Evolutionary conservation across 2,329 filamentous ascomycete genomes (phyloP).

Genomic region (Ascosphaera aggregata): DNA sequence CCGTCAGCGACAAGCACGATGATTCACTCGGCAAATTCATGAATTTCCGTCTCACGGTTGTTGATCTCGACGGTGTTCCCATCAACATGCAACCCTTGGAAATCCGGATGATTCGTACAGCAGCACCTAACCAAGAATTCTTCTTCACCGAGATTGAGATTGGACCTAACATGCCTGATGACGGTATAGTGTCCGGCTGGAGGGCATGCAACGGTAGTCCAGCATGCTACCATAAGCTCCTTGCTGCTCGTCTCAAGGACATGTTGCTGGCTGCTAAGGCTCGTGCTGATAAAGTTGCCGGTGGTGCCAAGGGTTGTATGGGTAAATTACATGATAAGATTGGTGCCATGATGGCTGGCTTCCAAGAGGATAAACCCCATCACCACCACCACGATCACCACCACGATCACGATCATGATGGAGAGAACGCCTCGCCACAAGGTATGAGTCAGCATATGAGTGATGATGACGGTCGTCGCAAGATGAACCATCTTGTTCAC

Average conservation of each 20-base stretch:
- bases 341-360: not conserved
- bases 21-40: constrained; percentile 14
- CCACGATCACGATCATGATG: constrained; percentile 4
- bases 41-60: constrained; percentile 21
- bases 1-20: constrained; percentile 9
- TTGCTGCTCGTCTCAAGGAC: constrained; percentile 17
- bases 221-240: constrained; percentile 16
- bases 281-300: constrained; percentile 12
- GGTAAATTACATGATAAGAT: constrained; percentile 7
- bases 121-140: constrained; percentile 15
- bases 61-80: constrained; percentile 19
- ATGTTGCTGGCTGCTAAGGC: constrained; percentile 17
- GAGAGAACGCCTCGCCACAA: constrained; percentile 2
- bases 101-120: constrained; percentile 16
- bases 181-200: constrained; percentile 9
- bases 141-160: constrained; percentile 16
- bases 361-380: not conserved
- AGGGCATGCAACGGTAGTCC: constrained; percentile 19
- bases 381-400: constrained; percentile 2
- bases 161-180: constrained; percentile 11
- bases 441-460: constrained; percentile 6
- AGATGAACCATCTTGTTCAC: constrained; percentile 15
- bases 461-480: constrained; percentile 9
- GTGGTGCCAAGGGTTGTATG: constrained; percentile 12
- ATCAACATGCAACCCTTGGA: constrained; percentile 21